phyloP scores from a whole-genome alignment of 176 grass and related monocot genomes.

The Aegilops umbellulata region DNA sequence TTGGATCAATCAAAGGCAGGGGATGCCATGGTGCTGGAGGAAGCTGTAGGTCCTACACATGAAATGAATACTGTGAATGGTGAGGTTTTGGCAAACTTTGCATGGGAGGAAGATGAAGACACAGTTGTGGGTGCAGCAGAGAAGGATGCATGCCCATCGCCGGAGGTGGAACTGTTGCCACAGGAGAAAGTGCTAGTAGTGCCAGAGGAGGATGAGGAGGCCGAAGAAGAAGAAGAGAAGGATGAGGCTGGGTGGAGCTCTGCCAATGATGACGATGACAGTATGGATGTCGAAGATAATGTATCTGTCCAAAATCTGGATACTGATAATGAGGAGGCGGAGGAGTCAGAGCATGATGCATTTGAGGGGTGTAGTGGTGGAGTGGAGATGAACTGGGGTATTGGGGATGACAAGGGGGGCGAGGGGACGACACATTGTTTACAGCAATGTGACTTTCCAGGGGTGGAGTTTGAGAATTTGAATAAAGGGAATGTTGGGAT shows the following conservation, averaged over 20 bases:
- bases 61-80: not conserved
- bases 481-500: conserved; percentile 57
- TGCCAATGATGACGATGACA: conserved; percentile 24
- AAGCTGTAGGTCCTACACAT: not conserved
- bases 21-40: conserved; percentile 7
- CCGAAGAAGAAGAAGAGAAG: conserved; percentile 28
- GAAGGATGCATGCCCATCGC: conserved; percentile 22
- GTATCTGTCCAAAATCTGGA: conserved; percentile 36
- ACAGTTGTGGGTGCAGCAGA: not conserved
- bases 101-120: not conserved
- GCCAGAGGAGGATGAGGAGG: conserved; percentile 17
- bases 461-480: conserved; percentile 88
- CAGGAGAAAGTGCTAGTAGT: conserved; percentile 22
- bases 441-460: conserved; percentile 44
- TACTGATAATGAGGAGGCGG: conserved; percentile 35
- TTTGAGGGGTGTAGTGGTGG: conserved; percentile 44
- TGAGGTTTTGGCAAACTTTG: not conserved
- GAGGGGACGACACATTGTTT: conserved; percentile 45
- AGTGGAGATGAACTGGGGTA: conserved; percentile 52
- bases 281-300: conserved; percentile 42
- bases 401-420: conserved; percentile 42
- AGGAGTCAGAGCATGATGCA: conserved; percentile 40
- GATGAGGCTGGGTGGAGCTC: conserved; percentile 40
- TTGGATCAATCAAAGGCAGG: not conserved
- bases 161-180: conserved; percentile 6